Conservation (phyloP, 805 yeast species). For the Spathaspora girioi region DNA sequence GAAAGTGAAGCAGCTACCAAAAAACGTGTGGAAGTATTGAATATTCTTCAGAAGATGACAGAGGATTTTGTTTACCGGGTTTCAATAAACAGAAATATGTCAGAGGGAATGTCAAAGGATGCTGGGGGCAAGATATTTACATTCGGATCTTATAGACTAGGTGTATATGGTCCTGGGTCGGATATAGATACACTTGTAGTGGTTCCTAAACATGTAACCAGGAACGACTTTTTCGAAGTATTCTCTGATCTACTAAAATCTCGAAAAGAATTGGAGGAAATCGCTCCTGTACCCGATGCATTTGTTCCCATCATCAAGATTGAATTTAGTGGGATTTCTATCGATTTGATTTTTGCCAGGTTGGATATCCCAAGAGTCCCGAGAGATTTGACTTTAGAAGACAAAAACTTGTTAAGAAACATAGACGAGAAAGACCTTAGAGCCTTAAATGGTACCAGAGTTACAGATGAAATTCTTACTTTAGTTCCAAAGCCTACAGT, state of each 20-base stretch:
- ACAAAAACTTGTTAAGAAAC: conserved; percentile 80
- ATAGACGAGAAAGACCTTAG: conserved; percentile 89
- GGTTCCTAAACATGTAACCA: conserved; percentile 90
- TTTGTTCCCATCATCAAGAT: conserved; percentile 93
- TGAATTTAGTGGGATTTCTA: conserved; percentile 85
- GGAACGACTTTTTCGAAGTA: conserved; percentile 87
- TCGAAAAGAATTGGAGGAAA: conserved; percentile 79
- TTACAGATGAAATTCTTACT: conserved; percentile 87
- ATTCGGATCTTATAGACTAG: conserved; percentile 89
- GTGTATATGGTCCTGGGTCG: conserved; percentile 97
- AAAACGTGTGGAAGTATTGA: conserved; percentile 73
- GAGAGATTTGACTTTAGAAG: conserved; percentile 64
- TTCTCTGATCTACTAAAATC: conserved; percentile 68
- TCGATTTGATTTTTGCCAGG: conserved; percentile 84
- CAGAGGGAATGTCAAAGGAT: conserved; percentile 95
- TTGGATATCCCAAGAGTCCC: conserved; percentile 85
- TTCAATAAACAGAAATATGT: conserved; percentile 80
- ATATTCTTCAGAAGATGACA: conserved; percentile 65
- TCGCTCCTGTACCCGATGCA: conserved; percentile 93
- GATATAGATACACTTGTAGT: conserved; percentile 97
- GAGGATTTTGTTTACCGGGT: conserved; percentile 82
- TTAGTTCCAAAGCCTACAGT: conserved; percentile 91
- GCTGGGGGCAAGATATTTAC: conserved; percentile 98
- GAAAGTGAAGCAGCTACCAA: conserved; percentile 83
- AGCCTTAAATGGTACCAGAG: conserved; percentile 93